Evolutionary conservation across 106 monocot species (phyloP).

Genomic region (Dendrobium catenatum): DNA sequence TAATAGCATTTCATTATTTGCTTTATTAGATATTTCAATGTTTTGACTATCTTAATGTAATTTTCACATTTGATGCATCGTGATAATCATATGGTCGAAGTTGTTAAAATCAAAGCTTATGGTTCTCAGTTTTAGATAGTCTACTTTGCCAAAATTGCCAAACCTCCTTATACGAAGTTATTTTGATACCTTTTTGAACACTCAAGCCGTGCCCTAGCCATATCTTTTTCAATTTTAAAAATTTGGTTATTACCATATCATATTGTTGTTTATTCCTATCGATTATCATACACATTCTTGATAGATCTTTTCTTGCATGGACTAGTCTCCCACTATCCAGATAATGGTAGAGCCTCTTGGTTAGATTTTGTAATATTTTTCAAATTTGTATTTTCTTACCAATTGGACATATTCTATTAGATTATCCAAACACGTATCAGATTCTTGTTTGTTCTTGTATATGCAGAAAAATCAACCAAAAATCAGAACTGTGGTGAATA

Average conservation of each 20-base stretch:
- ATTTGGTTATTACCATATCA: background rate
- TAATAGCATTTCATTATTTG: too few species aligned
- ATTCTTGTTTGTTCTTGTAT: slow-evolving; percentile 7
- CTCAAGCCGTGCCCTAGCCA: background rate
- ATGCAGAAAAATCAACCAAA: slow-evolving; percentile 93
- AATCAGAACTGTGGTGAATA: slow-evolving; percentile 94
- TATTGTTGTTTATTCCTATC: background rate
- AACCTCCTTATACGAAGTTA: background rate
- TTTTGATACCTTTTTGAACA: background rate
- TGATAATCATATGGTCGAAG: background rate
- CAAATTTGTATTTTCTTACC: background rate
- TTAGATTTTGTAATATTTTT: background rate
- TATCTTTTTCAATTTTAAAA: background rate
- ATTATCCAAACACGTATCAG: background rate
- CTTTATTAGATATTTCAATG: background rate
- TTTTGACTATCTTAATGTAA: background rate
- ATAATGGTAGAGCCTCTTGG: background rate
- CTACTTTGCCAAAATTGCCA: background rate
- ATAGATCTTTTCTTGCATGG: background rate
- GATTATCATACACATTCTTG: background rate
- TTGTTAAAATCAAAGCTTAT: background rate
- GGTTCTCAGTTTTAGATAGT: background rate
- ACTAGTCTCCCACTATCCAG: background rate
- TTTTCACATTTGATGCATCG: background rate
- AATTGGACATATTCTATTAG: background rate